phyloP scores from a whole-genome alignment of 768 basidiomycete genomes.

The Pleurotus tuber-regium region DNA sequence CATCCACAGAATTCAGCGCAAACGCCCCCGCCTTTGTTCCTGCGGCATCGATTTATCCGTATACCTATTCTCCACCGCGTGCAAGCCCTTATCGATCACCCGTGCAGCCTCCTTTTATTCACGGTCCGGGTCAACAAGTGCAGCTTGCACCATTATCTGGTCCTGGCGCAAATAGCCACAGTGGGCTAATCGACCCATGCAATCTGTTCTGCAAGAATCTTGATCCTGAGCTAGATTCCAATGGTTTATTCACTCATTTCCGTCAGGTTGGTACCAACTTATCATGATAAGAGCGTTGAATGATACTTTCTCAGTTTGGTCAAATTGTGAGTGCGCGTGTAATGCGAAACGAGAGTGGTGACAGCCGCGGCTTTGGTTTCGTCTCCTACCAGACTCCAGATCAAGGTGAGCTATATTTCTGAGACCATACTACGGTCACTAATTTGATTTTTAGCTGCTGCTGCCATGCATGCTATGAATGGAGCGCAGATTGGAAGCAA shows the following conservation, averaged over 20 bases:
- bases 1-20: slow-evolving; percentile 63
- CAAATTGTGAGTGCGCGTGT: slow-evolving; percentile 92
- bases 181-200: slow-evolving; percentile 87
- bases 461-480: slow-evolving; percentile 82
- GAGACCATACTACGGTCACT: slow-evolving; percentile 2
- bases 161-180: slow-evolving; percentile 80
- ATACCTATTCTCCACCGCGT: slow-evolving; percentile 75
- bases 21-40: slow-evolving; percentile 79
- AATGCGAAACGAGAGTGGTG: slow-evolving; percentile 82
- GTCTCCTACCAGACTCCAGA: slow-evolving; percentile 84
- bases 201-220: slow-evolving; percentile 93
- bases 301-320: slow-evolving; percentile 56
- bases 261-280: slow-evolving; percentile 52
- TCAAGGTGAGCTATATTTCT: slow-evolving; percentile 51
- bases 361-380: slow-evolving; percentile 88
- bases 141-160: slow-evolving; percentile 74
- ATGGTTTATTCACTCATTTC: slow-evolving; percentile 81
- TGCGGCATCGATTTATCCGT: slow-evolving; percentile 59
- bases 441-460: slow-evolving; percentile 48
- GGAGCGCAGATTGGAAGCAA: slow-evolving; percentile 69
- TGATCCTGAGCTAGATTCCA: slow-evolving; percentile 82
- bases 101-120: slow-evolving; percentile 58
- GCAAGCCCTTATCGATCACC: slow-evolving; percentile 47
- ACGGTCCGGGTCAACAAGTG: slow-evolving; percentile 89
- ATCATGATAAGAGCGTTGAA: slow-evolving; percentile 16